These are phyloP conservation scores for Leishmania guyanensis DNA, from an alignment of 208 protist genomes.

Conservation along the genomic window DNA sequence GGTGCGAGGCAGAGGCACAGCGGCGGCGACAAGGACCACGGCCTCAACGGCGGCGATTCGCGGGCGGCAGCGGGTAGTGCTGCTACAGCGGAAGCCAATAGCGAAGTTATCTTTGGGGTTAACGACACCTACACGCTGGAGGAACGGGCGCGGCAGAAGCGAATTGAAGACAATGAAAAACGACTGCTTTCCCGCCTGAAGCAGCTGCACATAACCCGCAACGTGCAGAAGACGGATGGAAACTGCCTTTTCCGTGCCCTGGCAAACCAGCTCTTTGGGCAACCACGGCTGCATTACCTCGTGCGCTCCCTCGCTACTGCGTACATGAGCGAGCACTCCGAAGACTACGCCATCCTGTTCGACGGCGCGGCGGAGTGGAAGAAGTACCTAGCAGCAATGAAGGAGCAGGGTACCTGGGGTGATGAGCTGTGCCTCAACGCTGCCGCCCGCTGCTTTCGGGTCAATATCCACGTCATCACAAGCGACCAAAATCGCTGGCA, in stretches of 20 bases:
- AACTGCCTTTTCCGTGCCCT: conserved; percentile 86
- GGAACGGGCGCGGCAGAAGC: conserved; percentile 57
- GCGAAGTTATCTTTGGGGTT: conserved; percentile 64
- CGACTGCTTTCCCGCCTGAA: conserved; percentile 52
- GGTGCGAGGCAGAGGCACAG: conserved; percentile 3
- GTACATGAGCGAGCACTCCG: conserved; percentile 66
- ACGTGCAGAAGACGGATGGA: conserved; percentile 66
- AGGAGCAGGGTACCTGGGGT: conserved; percentile 65
- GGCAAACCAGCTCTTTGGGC: conserved; percentile 78
- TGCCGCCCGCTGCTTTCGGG: conserved; percentile 78
- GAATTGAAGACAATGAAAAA: conserved; percentile 49
- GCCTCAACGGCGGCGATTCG: not conserved
- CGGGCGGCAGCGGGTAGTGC: not conserved
- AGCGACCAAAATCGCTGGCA: conserved; percentile 75
- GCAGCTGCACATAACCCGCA: conserved; percentile 38
- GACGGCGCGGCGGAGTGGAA: conserved; percentile 59
- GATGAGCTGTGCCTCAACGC: conserved; percentile 89
- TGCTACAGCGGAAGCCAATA: not conserved
- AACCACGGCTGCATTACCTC: conserved; percentile 49
- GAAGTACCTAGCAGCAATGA: conserved; percentile 64
- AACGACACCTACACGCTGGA: conserved; percentile 70
- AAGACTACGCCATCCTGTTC: conserved; percentile 76
- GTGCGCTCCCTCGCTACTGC: conserved; percentile 64
- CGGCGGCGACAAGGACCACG: not conserved
- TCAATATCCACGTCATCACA: conserved; percentile 89